A percentile compares a stretch with the other conserved stretches of the same genome.
Conservation (phyloP, 2,329 filamentous ascomycete species). For the Zopfia rhizophila region DNA sequence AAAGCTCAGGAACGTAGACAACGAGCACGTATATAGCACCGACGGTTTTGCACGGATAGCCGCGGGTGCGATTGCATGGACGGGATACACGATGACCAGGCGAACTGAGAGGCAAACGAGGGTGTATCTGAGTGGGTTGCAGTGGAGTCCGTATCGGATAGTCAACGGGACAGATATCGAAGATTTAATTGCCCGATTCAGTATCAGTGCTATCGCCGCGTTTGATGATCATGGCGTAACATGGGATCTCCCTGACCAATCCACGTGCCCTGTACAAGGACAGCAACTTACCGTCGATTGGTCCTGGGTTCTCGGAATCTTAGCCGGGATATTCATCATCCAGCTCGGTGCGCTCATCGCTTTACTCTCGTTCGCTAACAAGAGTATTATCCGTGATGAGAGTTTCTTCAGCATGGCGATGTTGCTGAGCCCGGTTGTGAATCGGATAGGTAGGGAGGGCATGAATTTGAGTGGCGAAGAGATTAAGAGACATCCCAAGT, state of each 20-base stretch:
- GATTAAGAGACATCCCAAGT: constrained; percentile 37
- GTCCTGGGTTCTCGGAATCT: constrained; percentile 33
- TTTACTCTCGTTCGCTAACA: constrained; percentile 38
- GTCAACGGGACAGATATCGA: constrained; percentile 24
- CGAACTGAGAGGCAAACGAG: constrained; percentile 29
- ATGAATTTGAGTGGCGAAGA: constrained; percentile 42
- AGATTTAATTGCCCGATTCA: constrained; percentile 40
- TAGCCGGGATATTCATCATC: constrained; percentile 37
- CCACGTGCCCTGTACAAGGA: constrained; percentile 31
- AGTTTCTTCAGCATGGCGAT: constrained; percentile 45
- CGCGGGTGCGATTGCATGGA: constrained; percentile 45
- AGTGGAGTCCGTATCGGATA: constrained; percentile 36
- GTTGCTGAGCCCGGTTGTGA: constrained; percentile 41
- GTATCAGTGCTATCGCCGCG: constrained; percentile 43
- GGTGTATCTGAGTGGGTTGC: constrained; percentile 33
- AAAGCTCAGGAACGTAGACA: constrained; percentile 24
- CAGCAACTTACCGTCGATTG: constrained; percentile 44
- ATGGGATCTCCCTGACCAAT: constrained; percentile 31
- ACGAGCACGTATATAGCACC: constrained; percentile 33
- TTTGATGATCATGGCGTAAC: constrained; percentile 46
- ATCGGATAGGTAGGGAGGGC: constrained; percentile 32
- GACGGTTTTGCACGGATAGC: constrained; percentile 42
- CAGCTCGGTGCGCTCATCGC: constrained; percentile 34
- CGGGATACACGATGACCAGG: constrained; percentile 28
- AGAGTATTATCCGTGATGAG: constrained; percentile 43